Percentiles rank a stretch among this genome's conserved stretches.
Evolutionary conservation across 2,329 filamentous ascomycete genomes (phyloP).

Genomic region (Hymenotorrendiella dingleyae): DNA sequence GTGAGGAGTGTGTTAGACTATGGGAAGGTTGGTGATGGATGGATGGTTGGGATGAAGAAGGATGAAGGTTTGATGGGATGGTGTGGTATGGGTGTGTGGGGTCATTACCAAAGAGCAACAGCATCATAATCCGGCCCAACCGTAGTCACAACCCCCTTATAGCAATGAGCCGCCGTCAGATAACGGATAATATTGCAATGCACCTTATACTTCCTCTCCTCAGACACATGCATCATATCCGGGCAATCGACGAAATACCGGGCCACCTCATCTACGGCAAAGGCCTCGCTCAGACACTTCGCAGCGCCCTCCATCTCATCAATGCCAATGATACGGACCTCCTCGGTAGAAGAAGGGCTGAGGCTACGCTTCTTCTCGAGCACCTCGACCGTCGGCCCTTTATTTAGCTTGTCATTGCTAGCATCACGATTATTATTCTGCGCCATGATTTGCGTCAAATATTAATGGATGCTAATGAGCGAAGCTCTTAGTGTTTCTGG

Average conservation of each 20-base stretch:
- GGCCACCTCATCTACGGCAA: conserved; percentile 67
- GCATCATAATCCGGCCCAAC: conserved; percentile 72
- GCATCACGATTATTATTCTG: conserved; percentile 35
- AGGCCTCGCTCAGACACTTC: conserved; percentile 68
- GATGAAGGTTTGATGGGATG: neutral
- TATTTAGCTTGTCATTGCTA: no score
- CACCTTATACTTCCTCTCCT: conserved; percentile 67
- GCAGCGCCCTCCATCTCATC: conserved; percentile 67
- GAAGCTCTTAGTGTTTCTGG: conserved; percentile 19
- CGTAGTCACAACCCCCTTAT: conserved; percentile 67
- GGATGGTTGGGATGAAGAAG: neutral
- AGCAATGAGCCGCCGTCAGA: conserved; percentile 67
- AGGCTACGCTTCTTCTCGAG: conserved; percentile 29
- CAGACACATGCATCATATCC: conserved; percentile 55
- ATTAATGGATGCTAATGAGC: no score
- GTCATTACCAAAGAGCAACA: conserved; percentile 65
- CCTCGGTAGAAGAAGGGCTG: conserved; percentile 34
- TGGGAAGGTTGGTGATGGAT: neutral
- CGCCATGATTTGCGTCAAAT: conserved; percentile 28
- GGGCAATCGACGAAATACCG: conserved; percentile 70
- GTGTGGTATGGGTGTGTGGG: neutral
- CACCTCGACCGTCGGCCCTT: no score
- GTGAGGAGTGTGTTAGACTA: neutral
- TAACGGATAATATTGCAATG: conserved; percentile 75
- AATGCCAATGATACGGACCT: conserved; percentile 59